Percentiles rank a stretch among this genome's conserved stretches.
These are phyloP conservation scores for Eucalyptus tenuipes DNA, from an alignment of 345 rosid genomes.

Conservation along the genomic window DNA sequence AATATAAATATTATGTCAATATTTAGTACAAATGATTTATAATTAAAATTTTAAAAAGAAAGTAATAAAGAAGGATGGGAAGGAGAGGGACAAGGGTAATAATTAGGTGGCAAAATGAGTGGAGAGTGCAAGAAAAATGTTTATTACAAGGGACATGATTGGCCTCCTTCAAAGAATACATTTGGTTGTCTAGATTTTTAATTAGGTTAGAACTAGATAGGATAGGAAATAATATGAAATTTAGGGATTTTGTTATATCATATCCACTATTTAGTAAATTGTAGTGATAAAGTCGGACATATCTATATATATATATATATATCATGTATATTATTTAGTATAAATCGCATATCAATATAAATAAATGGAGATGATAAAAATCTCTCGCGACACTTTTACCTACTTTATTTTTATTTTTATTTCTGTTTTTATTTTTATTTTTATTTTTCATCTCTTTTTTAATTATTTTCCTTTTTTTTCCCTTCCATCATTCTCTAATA, in stretches of 20 bases:
- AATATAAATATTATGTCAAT: not conserved
- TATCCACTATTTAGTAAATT: too few relatives aligned
- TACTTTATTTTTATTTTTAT: not conserved
- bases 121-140: not conserved
- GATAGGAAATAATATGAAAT: not conserved
- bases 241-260: too few relatives aligned
- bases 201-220: not conserved
- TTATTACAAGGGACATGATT: not conserved
- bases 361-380: not conserved
- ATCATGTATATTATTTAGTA: not conserved
- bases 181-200: not conserved
- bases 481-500: not conserved
- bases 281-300: not conserved
- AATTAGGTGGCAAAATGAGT: not conserved
- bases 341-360: not conserved
- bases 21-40: not conserved
- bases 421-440: too few relatives aligned
- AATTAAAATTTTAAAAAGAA: not conserved
- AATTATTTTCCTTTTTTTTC: not conserved
- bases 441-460: not conserved
- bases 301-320: too few relatives aligned
- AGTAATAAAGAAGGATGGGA: not conserved
- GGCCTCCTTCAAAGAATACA: not conserved
- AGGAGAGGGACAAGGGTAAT: not conserved
- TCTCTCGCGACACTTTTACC: not conserved